Evolutionary conservation across 2,329 filamentous ascomycete genomes (phyloP), one percentile per base, ranked within the genome.

Genomic region (Nemania abortiva): DNA sequence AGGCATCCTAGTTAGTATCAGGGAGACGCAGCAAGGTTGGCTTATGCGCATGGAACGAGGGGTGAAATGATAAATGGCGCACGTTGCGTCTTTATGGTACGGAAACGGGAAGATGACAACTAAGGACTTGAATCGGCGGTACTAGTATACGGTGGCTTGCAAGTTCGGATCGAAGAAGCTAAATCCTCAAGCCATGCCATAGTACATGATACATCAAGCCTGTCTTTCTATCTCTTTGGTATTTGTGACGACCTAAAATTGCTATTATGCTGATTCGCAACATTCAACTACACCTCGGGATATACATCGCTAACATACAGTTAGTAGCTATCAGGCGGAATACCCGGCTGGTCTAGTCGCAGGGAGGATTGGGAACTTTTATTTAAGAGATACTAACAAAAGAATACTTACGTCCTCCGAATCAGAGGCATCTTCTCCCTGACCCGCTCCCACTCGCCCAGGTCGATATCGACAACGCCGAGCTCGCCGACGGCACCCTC

Each of bases 391-490:
- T 18, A 13, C 31, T 22, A 24, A 39, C 0, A 37, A 58, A 52
- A 20, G 53, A 22, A 18, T n/a, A 85, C 86, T 84, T 69, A 88
- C 86, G 79, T 84, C 72, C 87, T 80, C 72, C 86, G 78, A 54
- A 81, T 79, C 60, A 89, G 76, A 54, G 87, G 87, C 84, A 89
- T 86, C 78, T 82, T 81, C 64, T 77, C 79, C 75, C 88, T 80
- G 5, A 89, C 81, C 68, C 79, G 81, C 71, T 82, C 82, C 80
- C 85, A 78, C 66, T 84, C 74, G 2, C 74, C 83, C 34, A 85
- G 69, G 70, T 89, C 85, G 54, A 90, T 82, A 52, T 89, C 85
- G 0, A 87, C 86, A 29, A 89, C 81, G 9, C 86, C 87, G 68
- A 90, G 79, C 72, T 86, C 82, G 18, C 80, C 83, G n/a, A 82